Evolutionary conservation across 352 stramenopile species (phyloP).

Genomic region (Phytophthora meadii): DNA sequence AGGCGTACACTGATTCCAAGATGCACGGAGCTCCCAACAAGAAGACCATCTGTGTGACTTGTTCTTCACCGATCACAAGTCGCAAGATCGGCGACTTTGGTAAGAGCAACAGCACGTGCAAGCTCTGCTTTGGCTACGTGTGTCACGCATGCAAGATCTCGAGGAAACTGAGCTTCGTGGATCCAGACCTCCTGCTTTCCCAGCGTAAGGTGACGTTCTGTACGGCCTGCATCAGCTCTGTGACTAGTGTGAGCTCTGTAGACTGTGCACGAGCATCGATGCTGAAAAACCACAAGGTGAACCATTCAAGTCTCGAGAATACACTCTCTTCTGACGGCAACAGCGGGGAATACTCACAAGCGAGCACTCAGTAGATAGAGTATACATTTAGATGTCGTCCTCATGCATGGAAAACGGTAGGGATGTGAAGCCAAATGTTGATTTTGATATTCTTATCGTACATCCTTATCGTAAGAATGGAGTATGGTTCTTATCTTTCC

Average conservation of each 20-base stretch:
- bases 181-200: constrained; percentile 16
- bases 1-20: constrained; percentile 27
- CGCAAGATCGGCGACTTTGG: constrained; percentile 20
- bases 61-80: constrained; percentile 21
- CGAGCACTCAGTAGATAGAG: constrained; percentile 8
- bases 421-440: too few species aligned
- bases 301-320: constrained; percentile 15
- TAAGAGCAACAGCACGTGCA: constrained; percentile 8
- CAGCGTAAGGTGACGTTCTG: constrained; percentile 38
- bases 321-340: constrained; percentile 21
- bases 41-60: constrained; percentile 29
- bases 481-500: too few species aligned
- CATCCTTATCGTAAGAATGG: too few species aligned
- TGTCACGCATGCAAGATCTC: constrained; percentile 3
- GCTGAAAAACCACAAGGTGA: constrained; percentile 22
- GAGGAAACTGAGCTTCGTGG: constrained; percentile 31
- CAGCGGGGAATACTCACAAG: constrained; percentile 16
- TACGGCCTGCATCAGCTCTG: constrained; percentile 11
- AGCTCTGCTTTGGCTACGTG: constrained; percentile 1
- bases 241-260: constrained; percentile 30
- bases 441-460: too few species aligned
- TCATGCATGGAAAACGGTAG: too few species aligned
- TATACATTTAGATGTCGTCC: too few species aligned
- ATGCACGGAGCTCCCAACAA: constrained; percentile 23
- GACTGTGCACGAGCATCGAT: constrained; percentile 34